Evolutionary conservation across 1,139 yeast genomes (phyloP).

Genomic region (Yamadazyma siamensis): DNA sequence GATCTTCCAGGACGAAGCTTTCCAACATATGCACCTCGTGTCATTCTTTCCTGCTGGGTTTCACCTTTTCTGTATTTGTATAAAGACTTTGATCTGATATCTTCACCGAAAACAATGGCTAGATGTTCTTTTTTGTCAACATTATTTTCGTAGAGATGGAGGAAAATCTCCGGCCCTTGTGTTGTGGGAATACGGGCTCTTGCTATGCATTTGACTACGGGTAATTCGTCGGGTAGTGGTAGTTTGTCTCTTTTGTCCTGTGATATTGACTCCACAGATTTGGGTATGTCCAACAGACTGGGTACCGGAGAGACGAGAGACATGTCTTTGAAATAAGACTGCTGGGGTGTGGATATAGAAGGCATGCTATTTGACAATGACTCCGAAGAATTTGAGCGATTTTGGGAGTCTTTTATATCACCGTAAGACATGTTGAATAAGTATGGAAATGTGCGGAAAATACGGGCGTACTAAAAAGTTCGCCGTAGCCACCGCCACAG

Average conservation of each 20-base stretch:
- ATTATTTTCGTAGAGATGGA: conserved; percentile 84
- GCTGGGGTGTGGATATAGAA: no score
- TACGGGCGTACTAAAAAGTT: no score
- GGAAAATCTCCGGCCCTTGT: conserved; percentile 85
- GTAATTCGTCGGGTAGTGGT: conserved; percentile 38
- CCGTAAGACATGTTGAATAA: no score
- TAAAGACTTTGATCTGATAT: conserved; percentile 73
- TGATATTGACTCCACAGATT: conserved; percentile 13
- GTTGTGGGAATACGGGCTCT: conserved; percentile 95
- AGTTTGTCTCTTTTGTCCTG: conserved; percentile 18
- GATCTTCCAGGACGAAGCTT: conserved; percentile 80
- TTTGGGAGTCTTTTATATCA: no score
- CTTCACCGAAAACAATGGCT: conserved; percentile 96
- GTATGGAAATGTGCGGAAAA: no score
- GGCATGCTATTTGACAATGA: no score
- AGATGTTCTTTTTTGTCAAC: conserved; percentile 90
- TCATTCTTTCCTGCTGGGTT: conserved; percentile 90
- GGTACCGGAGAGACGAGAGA: conserved; percentile 39
- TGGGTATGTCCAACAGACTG: conserved; percentile 9
- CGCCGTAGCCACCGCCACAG: no score
- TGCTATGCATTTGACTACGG: conserved; percentile 82
- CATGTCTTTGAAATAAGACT: conserved; percentile 26
- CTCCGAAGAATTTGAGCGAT: no score
- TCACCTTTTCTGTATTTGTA: conserved; percentile 64
- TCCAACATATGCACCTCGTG: conserved; percentile 95